Evolutionary conservation across 345 rosid species (phyloP), one percentile per base, ranked within the genome.

Genomic region (Eucalyptus sideroxylon): DNA sequence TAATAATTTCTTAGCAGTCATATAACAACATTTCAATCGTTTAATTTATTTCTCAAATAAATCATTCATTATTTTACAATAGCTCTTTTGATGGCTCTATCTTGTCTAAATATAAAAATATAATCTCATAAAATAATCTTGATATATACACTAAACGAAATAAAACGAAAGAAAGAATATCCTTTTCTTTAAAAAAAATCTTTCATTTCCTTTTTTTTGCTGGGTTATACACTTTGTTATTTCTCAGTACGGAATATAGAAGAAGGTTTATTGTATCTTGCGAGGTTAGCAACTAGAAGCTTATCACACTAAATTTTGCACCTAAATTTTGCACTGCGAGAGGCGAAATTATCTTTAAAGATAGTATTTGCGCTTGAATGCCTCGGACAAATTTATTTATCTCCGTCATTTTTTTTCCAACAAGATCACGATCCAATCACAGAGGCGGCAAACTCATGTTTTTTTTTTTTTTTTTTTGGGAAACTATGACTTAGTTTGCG

Each of bases 201-300:
- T 3, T 51, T 50, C 3, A 1, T 50, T 50, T 50, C 1, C 0
- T 16, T 51, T 51, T 51, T 51, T 16, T 16, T 1, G 53, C 1
- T 51, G 0, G 3, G 55, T 6, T 51, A 51, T 51, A 16, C 55
- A 50, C 2, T 1, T 1, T 0, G 1, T 50, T 50, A 0, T 50
- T 16, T 50, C 0, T 50, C 7, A 15, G 0, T 50, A 0, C 3
- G 2, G 1, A 50, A 50, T 51, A 51, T 51, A 51, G 0, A 51
- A 51, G 1, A 51, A 51, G 0, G 0, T 51, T 3, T 51, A 51
- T 51, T 16, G 0, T 51, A 51, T 51, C 9, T 51, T 51, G 4
- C 0, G 21, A 51, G 55, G 2, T 0, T 51, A 6, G 4, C 9
- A 51, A 51, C 55, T 51, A 51, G 1, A 51, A 51, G 9, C 2